phyloP scores from a whole-genome alignment of 163 green algal genomes.

The Scenedesmus sp. region DNA sequence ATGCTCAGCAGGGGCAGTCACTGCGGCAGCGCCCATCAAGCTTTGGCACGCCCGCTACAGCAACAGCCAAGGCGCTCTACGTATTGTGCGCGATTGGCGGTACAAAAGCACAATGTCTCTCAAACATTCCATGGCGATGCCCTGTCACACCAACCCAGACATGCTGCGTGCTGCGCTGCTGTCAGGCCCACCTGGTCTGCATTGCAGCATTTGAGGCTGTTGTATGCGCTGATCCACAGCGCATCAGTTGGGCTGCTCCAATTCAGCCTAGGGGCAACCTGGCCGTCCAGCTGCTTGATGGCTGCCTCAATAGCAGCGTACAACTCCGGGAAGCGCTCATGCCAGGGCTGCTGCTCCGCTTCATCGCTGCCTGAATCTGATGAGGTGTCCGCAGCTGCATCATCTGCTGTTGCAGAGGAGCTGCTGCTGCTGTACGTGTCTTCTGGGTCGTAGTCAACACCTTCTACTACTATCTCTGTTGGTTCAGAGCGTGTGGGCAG shows the following conservation, averaged over 20 bases:
- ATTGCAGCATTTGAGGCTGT: slow-evolving; percentile 79
- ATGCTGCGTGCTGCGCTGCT: neutral
- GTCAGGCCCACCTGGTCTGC: slow-evolving; percentile 76
- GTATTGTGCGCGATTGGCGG: neutral
- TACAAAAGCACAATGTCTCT: no score
- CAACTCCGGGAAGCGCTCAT: slow-evolving; percentile 66
- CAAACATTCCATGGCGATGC: no score
- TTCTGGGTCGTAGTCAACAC: slow-evolving; percentile 39
- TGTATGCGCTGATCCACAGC: slow-evolving; percentile 83
- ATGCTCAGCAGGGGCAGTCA: neutral
- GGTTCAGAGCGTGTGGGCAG: slow-evolving; percentile 16
- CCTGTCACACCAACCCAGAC: no score
- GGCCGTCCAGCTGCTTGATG: slow-evolving; percentile 83
- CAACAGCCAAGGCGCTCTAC: no score
- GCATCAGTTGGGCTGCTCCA: slow-evolving; percentile 96
- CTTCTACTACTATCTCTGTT: slow-evolving; percentile 21
- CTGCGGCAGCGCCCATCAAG: neutral
- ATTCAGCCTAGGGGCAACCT: slow-evolving; percentile 92
- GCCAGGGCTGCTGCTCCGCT: slow-evolving; percentile 61
- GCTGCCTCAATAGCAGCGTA: slow-evolving; percentile 60
- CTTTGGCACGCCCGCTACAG: neutral
- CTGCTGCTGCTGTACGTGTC: slow-evolving; percentile 24
- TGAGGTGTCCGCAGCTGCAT: neutral
- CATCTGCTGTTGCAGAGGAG: neutral
- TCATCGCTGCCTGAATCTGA: slow-evolving; percentile 45